These are phyloP conservation scores for Parathielavia hyrcaniae DNA, from an alignment of 495 filamentous ascomycete species.

Conservation along the genomic window DNA sequence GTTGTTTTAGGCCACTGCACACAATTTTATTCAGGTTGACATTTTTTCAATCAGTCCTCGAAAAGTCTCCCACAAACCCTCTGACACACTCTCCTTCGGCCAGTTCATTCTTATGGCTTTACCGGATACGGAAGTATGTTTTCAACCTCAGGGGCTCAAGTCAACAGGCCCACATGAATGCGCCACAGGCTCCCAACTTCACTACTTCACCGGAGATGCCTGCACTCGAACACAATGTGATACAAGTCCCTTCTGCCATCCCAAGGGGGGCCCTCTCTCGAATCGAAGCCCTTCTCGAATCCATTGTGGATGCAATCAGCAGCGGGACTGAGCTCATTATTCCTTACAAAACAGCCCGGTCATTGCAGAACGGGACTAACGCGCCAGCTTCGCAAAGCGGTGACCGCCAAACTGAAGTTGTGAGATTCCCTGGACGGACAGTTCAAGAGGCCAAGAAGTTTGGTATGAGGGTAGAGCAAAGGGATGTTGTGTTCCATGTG, in stretches of 20 bases:
- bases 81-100: no score
- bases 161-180: neutral
- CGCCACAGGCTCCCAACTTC: no score
- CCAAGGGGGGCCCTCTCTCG: conserved; percentile 37
- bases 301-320: conserved; percentile 44
- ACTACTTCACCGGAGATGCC: neutral
- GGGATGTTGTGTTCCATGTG: neutral
- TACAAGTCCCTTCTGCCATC: conserved; percentile 11
- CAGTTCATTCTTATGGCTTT: neutral
- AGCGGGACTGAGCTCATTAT: conserved; percentile 44
- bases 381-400: neutral
- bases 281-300: conserved; percentile 50
- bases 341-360: conserved; percentile 25
- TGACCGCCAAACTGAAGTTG: conserved; percentile 13
- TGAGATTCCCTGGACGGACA: conserved; percentile 39
- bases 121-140: conserved; percentile 12
- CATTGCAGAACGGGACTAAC: neutral
- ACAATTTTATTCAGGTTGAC: neutral
- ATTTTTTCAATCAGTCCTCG: neutral
- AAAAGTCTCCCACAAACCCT: no score
- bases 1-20: neutral
- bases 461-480: conserved; percentile 25
- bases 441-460: conserved; percentile 35
- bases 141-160: neutral
- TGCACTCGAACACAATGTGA: neutral